Conservation (phyloP, 2,329 filamentous ascomycete species). For the Ascosphaera apis region DNA sequence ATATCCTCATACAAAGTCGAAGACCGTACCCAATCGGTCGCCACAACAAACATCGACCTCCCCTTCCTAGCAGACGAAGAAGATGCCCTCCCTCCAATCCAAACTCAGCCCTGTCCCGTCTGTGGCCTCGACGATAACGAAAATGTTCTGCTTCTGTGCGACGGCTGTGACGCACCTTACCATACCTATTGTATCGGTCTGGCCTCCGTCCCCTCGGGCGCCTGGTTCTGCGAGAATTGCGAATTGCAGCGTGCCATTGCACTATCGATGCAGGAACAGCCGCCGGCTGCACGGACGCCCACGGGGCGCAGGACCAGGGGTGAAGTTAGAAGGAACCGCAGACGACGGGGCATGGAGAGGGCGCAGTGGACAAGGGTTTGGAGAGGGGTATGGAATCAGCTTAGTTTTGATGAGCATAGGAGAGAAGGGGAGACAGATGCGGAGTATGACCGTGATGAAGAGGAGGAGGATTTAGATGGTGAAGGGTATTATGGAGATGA, state of each 20-base stretch:
- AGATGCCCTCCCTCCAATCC: neutral
- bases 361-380: conserved; percentile 49
- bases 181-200: conserved; percentile 83
- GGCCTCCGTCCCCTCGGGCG: conserved; percentile 47
- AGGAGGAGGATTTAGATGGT: too few relatives aligned
- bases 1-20: conserved; percentile 33
- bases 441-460: too few relatives aligned
- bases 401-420: conserved; percentile 50
- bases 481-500: conserved; percentile 25
- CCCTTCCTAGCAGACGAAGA: conserved; percentile 7
- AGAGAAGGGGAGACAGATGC: neutral
- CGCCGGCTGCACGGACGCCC: conserved; percentile 19
- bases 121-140: conserved; percentile 65
- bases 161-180: conserved; percentile 71
- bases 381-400: conserved; percentile 68
- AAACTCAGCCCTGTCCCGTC: conserved; percentile 54
- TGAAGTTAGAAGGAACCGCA: conserved; percentile 20
- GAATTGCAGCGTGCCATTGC: conserved; percentile 23
- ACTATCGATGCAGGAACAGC: conserved; percentile 11
- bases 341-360: conserved; percentile 4
- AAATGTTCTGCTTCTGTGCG: conserved; percentile 69
- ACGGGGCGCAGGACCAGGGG: conserved; percentile 26
- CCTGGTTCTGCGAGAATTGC: conserved; percentile 87
- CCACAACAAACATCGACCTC: conserved; percentile 50
- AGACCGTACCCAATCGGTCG: conserved; percentile 40